Conservation (phyloP, 352 stramenopile species). For the Pythium graminicola region DNA sequence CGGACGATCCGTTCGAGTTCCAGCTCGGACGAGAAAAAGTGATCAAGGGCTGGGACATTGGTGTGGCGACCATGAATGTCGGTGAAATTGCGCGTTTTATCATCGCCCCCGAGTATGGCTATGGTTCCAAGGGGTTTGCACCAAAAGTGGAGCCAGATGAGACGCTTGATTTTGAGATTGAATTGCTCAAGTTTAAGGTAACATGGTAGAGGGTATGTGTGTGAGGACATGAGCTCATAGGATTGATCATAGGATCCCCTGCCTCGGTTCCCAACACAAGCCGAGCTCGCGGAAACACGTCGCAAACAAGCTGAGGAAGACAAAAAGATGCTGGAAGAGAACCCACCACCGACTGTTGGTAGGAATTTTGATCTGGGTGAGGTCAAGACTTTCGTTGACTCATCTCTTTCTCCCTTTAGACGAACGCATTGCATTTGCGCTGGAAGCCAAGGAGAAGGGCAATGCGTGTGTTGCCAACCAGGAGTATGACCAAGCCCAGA, state of each 20-base stretch:
- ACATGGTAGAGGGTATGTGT: neutral
- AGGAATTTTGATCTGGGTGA: constrained; percentile 12
- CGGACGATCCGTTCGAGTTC: constrained; percentile 82
- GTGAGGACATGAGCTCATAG: neutral
- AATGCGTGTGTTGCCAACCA: constrained; percentile 59
- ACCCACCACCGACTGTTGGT: constrained; percentile 75
- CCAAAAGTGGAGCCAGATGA: constrained; percentile 82
- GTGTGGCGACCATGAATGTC: constrained; percentile 68
- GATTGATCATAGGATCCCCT: constrained; percentile 43
- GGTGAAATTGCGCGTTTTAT: constrained; percentile 80
- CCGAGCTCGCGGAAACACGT: constrained; percentile 72
- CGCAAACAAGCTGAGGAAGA: constrained; percentile 80
- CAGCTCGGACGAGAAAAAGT: constrained; percentile 79
- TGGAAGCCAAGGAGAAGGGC: constrained; percentile 77
- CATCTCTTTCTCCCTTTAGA: too few relatives aligned
- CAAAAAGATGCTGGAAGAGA: constrained; percentile 79
- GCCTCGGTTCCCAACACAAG: constrained; percentile 76
- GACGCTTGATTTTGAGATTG: constrained; percentile 84
- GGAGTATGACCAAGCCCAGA: constrained; percentile 74
- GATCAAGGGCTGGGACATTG: constrained; percentile 84
- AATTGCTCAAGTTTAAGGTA: constrained; percentile 73
- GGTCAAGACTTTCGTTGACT: too few relatives aligned
- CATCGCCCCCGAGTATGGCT: constrained; percentile 74
- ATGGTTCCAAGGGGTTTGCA: constrained; percentile 68
- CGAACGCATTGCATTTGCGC: constrained; percentile 53